A percentile compares a stretch with the other conserved stretches of the same genome.
These are phyloP conservation scores for Solanum tarijense DNA, from an alignment of 257 asterid genomes.

Conservation along the genomic window DNA sequence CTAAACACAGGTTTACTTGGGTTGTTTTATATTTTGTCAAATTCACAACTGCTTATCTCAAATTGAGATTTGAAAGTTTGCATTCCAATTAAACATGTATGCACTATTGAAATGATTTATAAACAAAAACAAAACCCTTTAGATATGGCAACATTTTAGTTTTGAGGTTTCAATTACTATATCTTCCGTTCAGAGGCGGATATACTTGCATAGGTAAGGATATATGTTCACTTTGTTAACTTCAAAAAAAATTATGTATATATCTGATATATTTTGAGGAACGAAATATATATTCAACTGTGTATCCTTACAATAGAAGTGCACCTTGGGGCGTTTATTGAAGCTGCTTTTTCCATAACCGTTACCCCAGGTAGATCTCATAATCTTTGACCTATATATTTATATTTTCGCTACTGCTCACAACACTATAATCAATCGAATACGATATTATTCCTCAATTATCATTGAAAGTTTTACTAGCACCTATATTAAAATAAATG, in stretches of 20 bases:
- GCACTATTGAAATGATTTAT: not conserved
- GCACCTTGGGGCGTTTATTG: too few species aligned
- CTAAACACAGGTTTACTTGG: not conserved
- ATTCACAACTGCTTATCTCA: not conserved
- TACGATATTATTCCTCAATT: too few species aligned
- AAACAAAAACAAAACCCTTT: not conserved
- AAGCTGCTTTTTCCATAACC: too few species aligned
- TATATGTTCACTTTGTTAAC: too few species aligned
- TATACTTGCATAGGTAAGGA: not conserved
- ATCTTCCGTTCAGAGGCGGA: not conserved
- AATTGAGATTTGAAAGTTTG: not conserved
- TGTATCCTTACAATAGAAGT: too few species aligned
- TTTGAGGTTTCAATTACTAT: not conserved
- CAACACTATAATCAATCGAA: not conserved
- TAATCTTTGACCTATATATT: too few species aligned
- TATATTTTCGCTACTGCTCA: too few species aligned
- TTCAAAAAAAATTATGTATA: too few species aligned
- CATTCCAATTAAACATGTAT: not conserved
- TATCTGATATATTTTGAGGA: too few species aligned
- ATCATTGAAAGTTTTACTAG: not conserved
- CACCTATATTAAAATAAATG: too few species aligned
- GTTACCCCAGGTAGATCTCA: too few species aligned
- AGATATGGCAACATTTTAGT: not conserved
- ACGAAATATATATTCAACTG: too few species aligned
- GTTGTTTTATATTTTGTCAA: not conserved